Evolutionary conservation across 768 basidiomycete species (phyloP).

Genomic region (Pisolithus albus): DNA sequence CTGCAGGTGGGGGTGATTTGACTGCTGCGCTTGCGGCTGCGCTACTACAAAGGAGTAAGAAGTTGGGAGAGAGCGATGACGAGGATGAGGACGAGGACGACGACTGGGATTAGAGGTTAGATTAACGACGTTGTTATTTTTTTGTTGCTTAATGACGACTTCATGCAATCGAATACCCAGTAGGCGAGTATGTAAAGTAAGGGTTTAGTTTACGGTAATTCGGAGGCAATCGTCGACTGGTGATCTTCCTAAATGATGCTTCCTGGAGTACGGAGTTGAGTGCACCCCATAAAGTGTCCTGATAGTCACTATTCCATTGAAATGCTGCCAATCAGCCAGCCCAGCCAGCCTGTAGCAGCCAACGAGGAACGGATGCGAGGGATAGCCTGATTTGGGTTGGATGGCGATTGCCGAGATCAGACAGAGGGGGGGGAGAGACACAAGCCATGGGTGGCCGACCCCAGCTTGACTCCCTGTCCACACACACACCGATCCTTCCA

Average conservation of each 20-base stretch:
- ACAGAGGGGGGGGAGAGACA: too few relatives aligned
- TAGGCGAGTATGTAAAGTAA: neutral
- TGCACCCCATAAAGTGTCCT: too few relatives aligned
- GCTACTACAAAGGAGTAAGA: slow-evolving; percentile 75
- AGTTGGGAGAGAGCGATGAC: slow-evolving; percentile 80
- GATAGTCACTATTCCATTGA: too few relatives aligned
- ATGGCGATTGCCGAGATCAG: slow-evolving; percentile 31
- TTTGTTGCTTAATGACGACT: slow-evolving; percentile 1
- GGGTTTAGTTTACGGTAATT: neutral
- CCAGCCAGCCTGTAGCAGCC: too few relatives aligned
- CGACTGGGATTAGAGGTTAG: slow-evolving; percentile 41
- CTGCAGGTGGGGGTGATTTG: slow-evolving; percentile 59
- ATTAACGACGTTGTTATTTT: neutral
- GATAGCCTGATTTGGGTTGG: slow-evolving; percentile 17
- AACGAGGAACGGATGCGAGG: neutral
- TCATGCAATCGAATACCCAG: slow-evolving; percentile 8
- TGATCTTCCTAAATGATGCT: neutral
- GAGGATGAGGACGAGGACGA: slow-evolving; percentile 65
- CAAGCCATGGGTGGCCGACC: slow-evolving; percentile 1
- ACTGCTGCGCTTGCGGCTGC: slow-evolving; percentile 82
- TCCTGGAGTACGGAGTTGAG: neutral
- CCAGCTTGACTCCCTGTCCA: slow-evolving; percentile 5
- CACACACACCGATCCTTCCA: slow-evolving; percentile 8
- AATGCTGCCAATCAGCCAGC: too few relatives aligned
- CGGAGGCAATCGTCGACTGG: neutral